phyloP scores from a whole-genome alignment of 805 yeast genomes.

The Kazachstania africana region DNA sequence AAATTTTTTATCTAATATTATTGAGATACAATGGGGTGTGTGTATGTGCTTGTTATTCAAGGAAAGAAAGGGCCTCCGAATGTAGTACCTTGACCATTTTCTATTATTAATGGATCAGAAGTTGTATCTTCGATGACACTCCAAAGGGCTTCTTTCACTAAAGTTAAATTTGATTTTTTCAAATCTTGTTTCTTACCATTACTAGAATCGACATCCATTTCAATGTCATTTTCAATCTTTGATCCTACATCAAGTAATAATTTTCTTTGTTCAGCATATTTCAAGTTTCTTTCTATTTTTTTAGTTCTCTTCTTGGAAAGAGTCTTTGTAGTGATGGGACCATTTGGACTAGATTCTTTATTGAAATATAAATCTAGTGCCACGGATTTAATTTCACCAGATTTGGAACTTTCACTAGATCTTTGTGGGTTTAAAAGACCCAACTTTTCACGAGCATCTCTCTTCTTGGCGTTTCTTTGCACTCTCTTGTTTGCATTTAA shows the following conservation, averaged over 20 bases:
- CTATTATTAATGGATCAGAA: constrained; percentile 33
- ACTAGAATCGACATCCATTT: constrained; percentile 35
- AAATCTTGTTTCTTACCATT: constrained; percentile 8
- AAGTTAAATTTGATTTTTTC: constrained; percentile 29
- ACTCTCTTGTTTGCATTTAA: constrained; percentile 40
- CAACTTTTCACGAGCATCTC: constrained; percentile 39
- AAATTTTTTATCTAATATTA: too few species aligned
- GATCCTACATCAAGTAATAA: constrained; percentile 39
- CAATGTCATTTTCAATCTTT: constrained; percentile 29
- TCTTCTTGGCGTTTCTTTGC: constrained; percentile 38
- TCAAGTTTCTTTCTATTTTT: constrained; percentile 70
- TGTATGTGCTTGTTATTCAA: constrained; percentile 6
- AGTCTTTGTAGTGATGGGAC: constrained; percentile 39
- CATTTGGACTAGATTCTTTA: constrained; percentile 4
- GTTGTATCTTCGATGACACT: constrained; percentile 48
- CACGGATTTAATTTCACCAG: constrained; percentile 31
- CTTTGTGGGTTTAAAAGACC: constrained; percentile 35
- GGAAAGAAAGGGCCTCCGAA: constrained; percentile 62
- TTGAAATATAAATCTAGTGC: constrained; percentile 31
- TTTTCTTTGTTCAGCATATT: constrained; percentile 52
- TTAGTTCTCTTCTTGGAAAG: constrained; percentile 68
- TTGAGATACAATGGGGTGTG: too few species aligned
- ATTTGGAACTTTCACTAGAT: constrained; percentile 32
- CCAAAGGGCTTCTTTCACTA: constrained; percentile 59
- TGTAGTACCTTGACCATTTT: constrained; percentile 68